phyloP scores from a whole-genome alignment of 108 stramenopile species.

The Aurantiochytrium sp. region DNA sequence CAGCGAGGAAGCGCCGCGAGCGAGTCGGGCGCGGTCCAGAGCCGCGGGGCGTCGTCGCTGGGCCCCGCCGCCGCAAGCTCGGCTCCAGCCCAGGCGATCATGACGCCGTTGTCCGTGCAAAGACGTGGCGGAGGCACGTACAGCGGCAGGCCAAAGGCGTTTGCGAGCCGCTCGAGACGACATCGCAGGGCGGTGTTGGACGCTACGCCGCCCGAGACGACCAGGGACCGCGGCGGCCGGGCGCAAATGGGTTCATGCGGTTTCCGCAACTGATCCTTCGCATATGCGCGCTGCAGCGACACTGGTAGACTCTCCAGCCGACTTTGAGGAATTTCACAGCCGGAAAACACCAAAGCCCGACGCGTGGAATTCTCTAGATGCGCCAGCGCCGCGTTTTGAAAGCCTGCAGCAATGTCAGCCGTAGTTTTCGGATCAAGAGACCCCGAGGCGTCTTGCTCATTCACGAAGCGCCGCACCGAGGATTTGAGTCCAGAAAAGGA shows the following conservation, averaged over 20 bases:
- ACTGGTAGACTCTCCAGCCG: background rate
- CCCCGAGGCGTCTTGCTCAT: background rate
- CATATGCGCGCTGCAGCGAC: background rate
- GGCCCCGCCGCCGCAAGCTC: background rate
- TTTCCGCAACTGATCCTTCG: background rate
- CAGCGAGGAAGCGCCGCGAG: too few relatives aligned
- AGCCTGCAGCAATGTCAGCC: background rate
- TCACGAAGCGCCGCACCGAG: background rate
- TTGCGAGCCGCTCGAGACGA: background rate
- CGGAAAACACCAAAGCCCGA: background rate
- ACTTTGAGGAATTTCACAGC: background rate
- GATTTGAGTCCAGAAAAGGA: conserved; percentile 24
- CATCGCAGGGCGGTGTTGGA: background rate
- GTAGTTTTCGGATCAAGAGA: background rate
- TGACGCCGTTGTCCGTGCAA: conserved; percentile 35
- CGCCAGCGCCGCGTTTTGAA: background rate
- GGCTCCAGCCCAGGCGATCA: conserved; percentile 29
- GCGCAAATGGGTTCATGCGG: background rate
- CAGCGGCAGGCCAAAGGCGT: background rate
- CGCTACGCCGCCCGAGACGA: conserved; percentile 32
- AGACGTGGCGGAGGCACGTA: conserved; percentile 1
- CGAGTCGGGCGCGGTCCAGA: too few relatives aligned
- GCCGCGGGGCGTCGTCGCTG: too few relatives aligned
- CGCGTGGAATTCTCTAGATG: background rate
- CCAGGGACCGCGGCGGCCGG: background rate